A percentile compares a stretch with the other conserved stretches of the same genome.
phyloP scores from a whole-genome alignment of 305 asterid genomes.

The Salvia sclarea region DNA sequence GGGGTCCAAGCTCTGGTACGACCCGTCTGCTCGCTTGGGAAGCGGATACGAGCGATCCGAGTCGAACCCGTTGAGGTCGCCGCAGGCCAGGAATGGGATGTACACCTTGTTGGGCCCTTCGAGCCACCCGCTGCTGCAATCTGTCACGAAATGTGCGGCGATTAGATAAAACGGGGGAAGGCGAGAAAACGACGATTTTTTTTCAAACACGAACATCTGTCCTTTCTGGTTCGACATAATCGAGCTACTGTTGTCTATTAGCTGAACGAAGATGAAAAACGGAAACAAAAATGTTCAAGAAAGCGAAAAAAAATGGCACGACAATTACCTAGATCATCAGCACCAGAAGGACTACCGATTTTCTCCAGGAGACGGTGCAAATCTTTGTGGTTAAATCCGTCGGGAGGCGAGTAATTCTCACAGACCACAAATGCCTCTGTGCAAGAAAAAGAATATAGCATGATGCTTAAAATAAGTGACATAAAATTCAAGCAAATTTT shows the following conservation, averaged over 20 bases:
- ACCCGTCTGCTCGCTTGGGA: constrained; percentile 68
- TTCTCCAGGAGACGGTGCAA: constrained; percentile 84
- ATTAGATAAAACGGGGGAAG: not conserved
- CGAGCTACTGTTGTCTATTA: too few relatives aligned
- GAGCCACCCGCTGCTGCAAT: constrained; percentile 96
- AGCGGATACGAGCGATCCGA: constrained; percentile 91
- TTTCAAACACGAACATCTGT: too few relatives aligned
- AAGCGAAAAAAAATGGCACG: not conserved
- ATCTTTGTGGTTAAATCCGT: constrained; percentile 86
- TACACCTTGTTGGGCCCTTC: constrained; percentile 97
- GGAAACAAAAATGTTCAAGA: not conserved
- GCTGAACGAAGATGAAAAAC: not conserved
- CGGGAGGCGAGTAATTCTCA: constrained; percentile 92
- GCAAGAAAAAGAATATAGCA: constrained; percentile 9
- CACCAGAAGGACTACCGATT: constrained; percentile 95
- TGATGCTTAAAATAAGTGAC: not conserved
- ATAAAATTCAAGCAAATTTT: not conserved
- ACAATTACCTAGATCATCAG: constrained; percentile 69
- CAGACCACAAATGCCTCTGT: constrained; percentile 98
- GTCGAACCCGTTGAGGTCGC: constrained; percentile 88
- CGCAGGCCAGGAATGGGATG: constrained; percentile 94
- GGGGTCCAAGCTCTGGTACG: constrained; percentile 78
- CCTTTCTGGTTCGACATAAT: not conserved
- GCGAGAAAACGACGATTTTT: too few relatives aligned
- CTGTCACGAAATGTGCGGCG: constrained; percentile 43